Evolutionary conservation across 352 stramenopile species (phyloP).

Genomic region (Thraustochytrium aureum): DNA sequence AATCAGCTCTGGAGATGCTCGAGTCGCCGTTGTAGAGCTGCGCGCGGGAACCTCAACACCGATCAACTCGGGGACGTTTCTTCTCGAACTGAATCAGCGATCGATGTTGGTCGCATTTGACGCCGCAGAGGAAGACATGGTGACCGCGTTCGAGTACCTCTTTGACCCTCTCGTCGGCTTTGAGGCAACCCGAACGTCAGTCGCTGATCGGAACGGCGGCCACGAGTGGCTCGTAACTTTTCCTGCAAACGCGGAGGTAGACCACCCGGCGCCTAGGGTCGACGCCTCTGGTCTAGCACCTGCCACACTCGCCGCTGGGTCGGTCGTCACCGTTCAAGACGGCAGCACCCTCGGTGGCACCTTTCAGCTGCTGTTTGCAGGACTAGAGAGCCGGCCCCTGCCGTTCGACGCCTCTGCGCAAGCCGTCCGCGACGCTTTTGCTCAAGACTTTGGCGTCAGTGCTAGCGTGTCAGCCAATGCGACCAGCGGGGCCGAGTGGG

Average conservation of each 20-base stretch:
- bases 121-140: not conserved
- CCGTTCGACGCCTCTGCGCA: not conserved
- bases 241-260: not conserved
- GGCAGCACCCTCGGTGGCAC: slow-evolving; percentile 2
- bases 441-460: not conserved
- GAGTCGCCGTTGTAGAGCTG: not conserved
- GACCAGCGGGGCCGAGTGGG: not conserved
- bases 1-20: not conserved
- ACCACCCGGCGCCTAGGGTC: not conserved
- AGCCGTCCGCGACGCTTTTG: not conserved
- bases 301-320: not conserved
- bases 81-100: not conserved
- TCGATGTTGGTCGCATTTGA: not conserved
- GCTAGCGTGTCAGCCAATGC: not conserved
- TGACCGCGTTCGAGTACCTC: not conserved
- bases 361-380: slow-evolving; percentile 25
- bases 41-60: not conserved
- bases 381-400: not conserved
- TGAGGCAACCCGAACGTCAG: not conserved
- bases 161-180: not conserved
- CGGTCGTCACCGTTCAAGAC: not conserved
- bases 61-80: not conserved
- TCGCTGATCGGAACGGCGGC: slow-evolving; percentile 15
- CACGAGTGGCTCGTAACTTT: slow-evolving; percentile 34
- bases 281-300: not conserved